Evolutionary conservation across 495 filamentous ascomycete genomes (phyloP), one percentile per base, ranked within the genome.

Genomic region (Penicillium dipodomyicola): DNA sequence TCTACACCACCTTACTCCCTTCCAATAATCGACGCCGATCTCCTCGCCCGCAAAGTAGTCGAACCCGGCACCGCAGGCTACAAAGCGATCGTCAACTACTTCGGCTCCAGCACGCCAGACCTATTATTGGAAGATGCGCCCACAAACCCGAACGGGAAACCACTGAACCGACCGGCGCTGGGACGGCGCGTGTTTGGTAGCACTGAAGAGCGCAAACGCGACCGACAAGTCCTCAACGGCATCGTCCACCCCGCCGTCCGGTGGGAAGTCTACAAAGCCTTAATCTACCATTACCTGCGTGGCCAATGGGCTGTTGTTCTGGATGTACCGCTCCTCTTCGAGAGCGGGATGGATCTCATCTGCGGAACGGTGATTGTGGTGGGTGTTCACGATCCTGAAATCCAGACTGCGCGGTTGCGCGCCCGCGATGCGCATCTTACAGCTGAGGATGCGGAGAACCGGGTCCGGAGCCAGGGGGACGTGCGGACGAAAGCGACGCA

Each of bases 11-110:
- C 92, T 11, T 87, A 97, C 79, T 82, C 81, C 63, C 84, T 97
- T 67, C 93, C 94, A 68, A 83, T 97, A 67, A 89, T 98, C 80
- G 94, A 98, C 75, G 91, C 94, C 63, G 95, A 98, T 80, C 69
- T 92, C 27, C 78, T 97, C 62, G 91, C 94, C 52, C 91, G 91
- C 62, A 77, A 90, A 62, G 94, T 96, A 57, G 92, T 97, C 72
- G 87, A 90, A 69, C 94, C 94, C 1, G 92, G 93, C 49, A 95
- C 90, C 5, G 59, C 80, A 11, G 91, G 87, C 63, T 95, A 96
- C 82, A 79, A 80, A 37, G 81, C 83, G 15, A 95, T 97, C 65
- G 80, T 96, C 35, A 70, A 73, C 10, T 77, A 96, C 74, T 97
- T 98, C 69, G 79, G 75, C 2, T 80, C 89, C 23, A 86, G 77